Conservation (phyloP, 2,329 filamentous ascomycete genomes). For the Diaporthe eres region DNA sequence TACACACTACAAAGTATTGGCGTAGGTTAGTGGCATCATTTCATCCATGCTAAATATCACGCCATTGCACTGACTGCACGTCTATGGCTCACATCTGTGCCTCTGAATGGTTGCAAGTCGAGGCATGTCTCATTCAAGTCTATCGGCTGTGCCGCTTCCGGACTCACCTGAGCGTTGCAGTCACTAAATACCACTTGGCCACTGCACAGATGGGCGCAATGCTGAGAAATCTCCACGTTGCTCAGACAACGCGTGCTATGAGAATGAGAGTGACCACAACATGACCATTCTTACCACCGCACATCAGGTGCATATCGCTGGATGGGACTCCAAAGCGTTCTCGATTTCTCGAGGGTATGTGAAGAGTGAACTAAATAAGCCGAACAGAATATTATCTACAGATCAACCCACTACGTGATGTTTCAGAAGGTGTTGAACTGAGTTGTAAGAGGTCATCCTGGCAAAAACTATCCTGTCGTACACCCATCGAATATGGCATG, state of each 20-base stretch:
- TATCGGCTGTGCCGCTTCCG: conserved; percentile 10
- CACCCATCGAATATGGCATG: neutral
- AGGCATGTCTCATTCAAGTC: neutral
- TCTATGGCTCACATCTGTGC: neutral
- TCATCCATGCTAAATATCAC: conserved; percentile 4
- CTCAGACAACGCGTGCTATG: neutral
- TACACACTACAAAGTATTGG: neutral
- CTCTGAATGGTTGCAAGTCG: neutral
- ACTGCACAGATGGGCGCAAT: neutral
- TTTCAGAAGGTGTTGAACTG: neutral
- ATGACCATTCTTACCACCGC: no score
- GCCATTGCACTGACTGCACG: conserved; percentile 13
- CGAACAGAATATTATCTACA: neutral
- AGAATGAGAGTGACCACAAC: neutral
- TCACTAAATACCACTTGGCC: neutral
- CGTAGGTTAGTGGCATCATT: neutral
- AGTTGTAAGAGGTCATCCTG: neutral
- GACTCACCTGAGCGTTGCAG: neutral
- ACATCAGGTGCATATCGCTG: neutral
- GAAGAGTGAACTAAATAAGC: neutral
- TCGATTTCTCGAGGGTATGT: neutral
- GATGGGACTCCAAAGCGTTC: neutral
- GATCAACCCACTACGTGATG: neutral
- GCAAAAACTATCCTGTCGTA: neutral
- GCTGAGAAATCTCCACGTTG: neutral